Evolutionary conservation across 768 basidiomycete genomes (phyloP).

Genomic region (Agrocybe pediades): DNA sequence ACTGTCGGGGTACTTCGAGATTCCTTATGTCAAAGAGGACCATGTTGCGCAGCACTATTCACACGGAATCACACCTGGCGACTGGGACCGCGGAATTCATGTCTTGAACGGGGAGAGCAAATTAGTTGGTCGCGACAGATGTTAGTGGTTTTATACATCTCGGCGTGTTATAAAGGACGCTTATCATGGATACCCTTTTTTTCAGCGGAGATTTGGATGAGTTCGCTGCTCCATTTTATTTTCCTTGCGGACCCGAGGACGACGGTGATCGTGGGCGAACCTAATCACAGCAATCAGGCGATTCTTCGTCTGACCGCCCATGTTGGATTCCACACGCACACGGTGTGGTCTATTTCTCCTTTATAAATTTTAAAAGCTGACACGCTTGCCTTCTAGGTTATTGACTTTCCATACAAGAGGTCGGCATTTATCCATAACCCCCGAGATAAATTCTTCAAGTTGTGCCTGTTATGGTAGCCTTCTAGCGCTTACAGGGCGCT

Average conservation of each 20-base stretch:
- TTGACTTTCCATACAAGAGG: conserved; percentile 38
- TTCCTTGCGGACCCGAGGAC: conserved; percentile 48
- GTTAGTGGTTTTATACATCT: conserved; percentile 28
- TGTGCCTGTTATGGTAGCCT: conserved; percentile 25
- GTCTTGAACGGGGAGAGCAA: conserved; percentile 48
- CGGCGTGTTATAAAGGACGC: background rate
- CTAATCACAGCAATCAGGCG: conserved; percentile 30
- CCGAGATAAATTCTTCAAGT: conserved; percentile 33
- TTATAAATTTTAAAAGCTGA: too few species aligned
- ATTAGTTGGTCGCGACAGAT: conserved; percentile 42
- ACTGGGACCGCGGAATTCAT: conserved; percentile 41
- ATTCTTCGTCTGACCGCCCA: conserved; percentile 21
- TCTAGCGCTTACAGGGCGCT: too few species aligned
- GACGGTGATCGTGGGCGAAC: conserved; percentile 43
- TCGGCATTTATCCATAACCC: conserved; percentile 28
- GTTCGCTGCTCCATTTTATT: conserved; percentile 39
- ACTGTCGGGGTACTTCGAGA: conserved; percentile 44
- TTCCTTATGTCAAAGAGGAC: conserved; percentile 47
- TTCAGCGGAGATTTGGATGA: conserved; percentile 35
- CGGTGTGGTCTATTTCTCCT: conserved; percentile 16
- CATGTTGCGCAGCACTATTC: conserved; percentile 32
- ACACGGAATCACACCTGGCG: conserved; percentile 17
- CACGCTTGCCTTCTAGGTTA: conserved; percentile 18
- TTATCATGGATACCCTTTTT: conserved; percentile 1
- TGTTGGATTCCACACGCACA: conserved; percentile 25